Base-by-base conservation (phyloP, 768 basidiomycete genomes). In the Pisolithus albus region DNA sequence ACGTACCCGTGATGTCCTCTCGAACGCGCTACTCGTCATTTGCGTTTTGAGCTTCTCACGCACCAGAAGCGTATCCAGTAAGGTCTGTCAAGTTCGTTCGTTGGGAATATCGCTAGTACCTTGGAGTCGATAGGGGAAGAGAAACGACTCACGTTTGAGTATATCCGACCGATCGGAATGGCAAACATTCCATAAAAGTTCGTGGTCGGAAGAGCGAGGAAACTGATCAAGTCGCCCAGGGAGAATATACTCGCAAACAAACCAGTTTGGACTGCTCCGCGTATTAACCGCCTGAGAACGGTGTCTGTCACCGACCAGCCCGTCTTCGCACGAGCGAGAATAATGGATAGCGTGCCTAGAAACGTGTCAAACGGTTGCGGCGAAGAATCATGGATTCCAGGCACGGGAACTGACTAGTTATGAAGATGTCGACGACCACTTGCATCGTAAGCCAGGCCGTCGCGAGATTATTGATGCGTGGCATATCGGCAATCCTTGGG, bases 231-330 rank as follows among this genome's bases (percentile, higher is more conserved):
- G 59, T 79, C 78, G 1, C 69, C 74, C 24, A 79, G 54, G 5
- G 78, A 76, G 45, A 80, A 77, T 4, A 76, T 61, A 0, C 75
- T 72, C 7, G 72, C 75, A 52, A 79, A 79, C 4, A 76, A 52
- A 40, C 78, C 78, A 7, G 78, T 79, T 54, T 79, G 77, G 38
- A 80, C 59, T 9, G 78, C 77, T 18, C 78, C 77, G 44, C 75
- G 75, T 51, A 80, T 78, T 8, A 80, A 66, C 19, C 75, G 74
- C 53, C 75, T 75, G 57, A 79, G 73, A 49, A 79, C 71, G 1
- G 67, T 76, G 55, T 80, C 76, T 6, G 77, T 79, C 53, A 67
- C 70, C n/a, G 65, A 64, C 61, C 77, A 76, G 11, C 78, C 78
- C 15, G 77, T 79, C 38, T 71, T 67, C 7, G 72, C 70, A 24